Percentiles rank a stretch among this genome's conserved stretches.
phyloP scores from a whole-genome alignment of 345 rosid species.

The Arabis alpina region DNA sequence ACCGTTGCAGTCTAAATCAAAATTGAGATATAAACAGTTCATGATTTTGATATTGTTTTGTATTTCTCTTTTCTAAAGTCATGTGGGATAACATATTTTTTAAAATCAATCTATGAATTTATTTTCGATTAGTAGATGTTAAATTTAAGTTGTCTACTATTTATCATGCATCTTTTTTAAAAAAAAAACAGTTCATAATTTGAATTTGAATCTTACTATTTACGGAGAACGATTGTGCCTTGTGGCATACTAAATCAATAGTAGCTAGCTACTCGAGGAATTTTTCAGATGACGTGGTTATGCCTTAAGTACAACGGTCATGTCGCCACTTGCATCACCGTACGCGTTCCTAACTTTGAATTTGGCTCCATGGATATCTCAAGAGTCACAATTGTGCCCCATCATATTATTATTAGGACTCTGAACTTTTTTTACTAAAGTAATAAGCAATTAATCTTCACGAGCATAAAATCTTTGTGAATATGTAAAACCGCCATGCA shows the following conservation, averaged over 20 bases:
- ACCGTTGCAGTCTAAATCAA: neutral
- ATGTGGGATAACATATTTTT: no score
- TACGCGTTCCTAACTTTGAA: slow-evolving; percentile 11
- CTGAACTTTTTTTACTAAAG: no score
- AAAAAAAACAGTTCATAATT: neutral
- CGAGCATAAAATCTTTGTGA: slow-evolving; percentile 8
- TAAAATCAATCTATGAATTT: no score
- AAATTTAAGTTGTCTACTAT: no score
- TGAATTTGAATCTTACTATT: slow-evolving; percentile 22
- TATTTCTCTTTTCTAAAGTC: no score
- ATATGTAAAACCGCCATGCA: neutral
- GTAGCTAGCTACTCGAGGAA: slow-evolving; percentile 13
- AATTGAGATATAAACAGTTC: no score
- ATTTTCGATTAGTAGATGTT: no score
- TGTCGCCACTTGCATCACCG: slow-evolving; percentile 38
- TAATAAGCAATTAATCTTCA: neutral
- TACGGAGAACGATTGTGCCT: neutral
- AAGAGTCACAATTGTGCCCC: slow-evolving; percentile 31
- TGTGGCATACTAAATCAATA: slow-evolving; percentile 1
- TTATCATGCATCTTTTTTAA: no score
- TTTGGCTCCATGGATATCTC: slow-evolving; percentile 33
- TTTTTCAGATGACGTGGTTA: slow-evolving; percentile 30
- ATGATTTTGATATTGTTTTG: no score
- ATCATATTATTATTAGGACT: slow-evolving; percentile 4
- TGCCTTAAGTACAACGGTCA: slow-evolving; percentile 25